Percentiles rank a stretch among this genome's conserved stretches.
Conservation (phyloP, 371 early-diverging fungal genomes). For the Dichotomocladium elegans region DNA sequence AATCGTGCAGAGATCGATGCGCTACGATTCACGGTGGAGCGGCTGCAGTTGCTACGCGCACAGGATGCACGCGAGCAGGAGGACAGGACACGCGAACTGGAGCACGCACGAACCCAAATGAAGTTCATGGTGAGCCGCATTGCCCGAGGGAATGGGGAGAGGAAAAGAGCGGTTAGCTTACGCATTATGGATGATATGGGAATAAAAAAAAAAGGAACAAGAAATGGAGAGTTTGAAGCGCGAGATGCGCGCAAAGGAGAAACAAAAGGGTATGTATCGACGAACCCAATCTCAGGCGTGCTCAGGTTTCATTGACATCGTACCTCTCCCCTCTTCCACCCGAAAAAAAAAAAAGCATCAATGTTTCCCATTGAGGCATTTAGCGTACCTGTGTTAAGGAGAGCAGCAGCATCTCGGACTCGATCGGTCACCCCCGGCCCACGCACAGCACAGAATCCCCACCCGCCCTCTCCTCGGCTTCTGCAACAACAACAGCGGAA, state of each 20-base stretch:
- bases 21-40: background rate
- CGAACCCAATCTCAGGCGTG: too few relatives aligned
- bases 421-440: too few relatives aligned
- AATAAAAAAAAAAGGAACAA: background rate
- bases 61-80: background rate
- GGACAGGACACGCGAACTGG: background rate
- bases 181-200: background rate
- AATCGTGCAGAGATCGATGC: background rate
- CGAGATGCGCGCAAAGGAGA: background rate
- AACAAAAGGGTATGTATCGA: background rate
- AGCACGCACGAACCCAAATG: background rate
- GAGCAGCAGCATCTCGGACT: too few relatives aligned
- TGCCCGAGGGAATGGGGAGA: background rate
- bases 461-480: too few relatives aligned
- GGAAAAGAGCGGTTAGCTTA: background rate
- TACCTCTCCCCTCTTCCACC: too few relatives aligned
- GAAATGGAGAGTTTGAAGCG: background rate
- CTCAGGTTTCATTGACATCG: too few relatives aligned
- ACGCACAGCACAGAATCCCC: too few relatives aligned
- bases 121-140: background rate
- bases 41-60: background rate
- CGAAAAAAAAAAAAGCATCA: too few relatives aligned
- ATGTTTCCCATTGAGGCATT: too few relatives aligned
- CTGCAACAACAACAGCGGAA: too few relatives aligned
- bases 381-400: too few relatives aligned